Base-by-base conservation (phyloP, 768 basidiomycete genomes). In the Hirschioporus abietinus region DNA sequence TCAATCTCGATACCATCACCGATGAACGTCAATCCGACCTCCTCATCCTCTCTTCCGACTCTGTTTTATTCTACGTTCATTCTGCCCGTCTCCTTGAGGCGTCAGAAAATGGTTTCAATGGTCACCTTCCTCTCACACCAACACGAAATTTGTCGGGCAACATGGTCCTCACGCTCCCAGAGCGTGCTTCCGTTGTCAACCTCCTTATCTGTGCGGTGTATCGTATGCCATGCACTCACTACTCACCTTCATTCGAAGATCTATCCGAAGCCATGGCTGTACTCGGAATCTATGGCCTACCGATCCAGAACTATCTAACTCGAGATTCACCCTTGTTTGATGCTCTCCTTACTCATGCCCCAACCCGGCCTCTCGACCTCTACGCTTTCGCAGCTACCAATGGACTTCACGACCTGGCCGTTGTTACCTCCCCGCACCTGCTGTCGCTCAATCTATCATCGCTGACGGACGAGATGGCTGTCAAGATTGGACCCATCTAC, bases 41-140 rank as follows among this genome's bases (percentile, higher is more conserved):
- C 58, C 80, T 89, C 70, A 77, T 92, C 64, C 78, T 92, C 65
- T 87, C 91, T 1, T 82, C 86, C 30, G 93, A 95, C 72, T 83
- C 84, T 20, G 91, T 95, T 52, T 92, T 92, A 76, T 95, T 95
- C 82, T 93, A 93, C 72, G 88, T 88, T 7, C 91, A 93, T 74
- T 78, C 81, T 0, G 78, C 85, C 60, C 71, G 85, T 64, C 78
- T 94, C 58, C 80, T 89, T 35, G 72, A 76, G 1, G 82, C 80
- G 15, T 94, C 93, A 12, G 76, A 78, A 35, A 94, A 92, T 69
- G 77, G 75, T 15, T 93, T 93, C 76, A 81, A 83, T 60, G 78
- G 81, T 5, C 81, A 86, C 58, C 76, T 95, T 23, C 83, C 88
- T 1, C 68, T 78, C 4, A 71, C 80, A 1, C 69, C 78, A 30